Base-by-base conservation (phyloP, 1,284 basidiomycete species). In the Apiotrichum mycotoxinovorans region DNA sequence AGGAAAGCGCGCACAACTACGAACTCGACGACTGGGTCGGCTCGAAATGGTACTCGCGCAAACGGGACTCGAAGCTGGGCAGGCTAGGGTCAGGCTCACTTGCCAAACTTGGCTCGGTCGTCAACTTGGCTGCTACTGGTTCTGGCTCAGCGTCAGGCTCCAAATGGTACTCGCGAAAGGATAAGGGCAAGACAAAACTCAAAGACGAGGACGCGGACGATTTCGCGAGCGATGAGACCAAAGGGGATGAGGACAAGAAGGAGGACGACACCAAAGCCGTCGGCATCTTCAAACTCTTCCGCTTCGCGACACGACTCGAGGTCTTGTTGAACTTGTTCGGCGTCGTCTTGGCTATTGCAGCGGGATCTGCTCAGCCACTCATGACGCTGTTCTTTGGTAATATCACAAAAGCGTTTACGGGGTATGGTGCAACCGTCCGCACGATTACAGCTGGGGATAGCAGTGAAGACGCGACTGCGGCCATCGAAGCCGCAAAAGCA, bases 331-430 rank as follows among this genome's bases (percentile, higher is more conserved):
- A 77, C 59, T 27, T 74, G n/a, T 41, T 75, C 43, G 76, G 75
- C 8, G 52, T 77, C 15, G 18, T 78, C 33, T 61, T 75, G n/a
- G 73, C 75, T 2, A 64, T 65, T 27, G 66, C 65, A 5, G 70
- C 74, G 18, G 75, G 77, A 38, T 72, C 74, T 0, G 63, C 73
- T 22, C 74, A 76, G 56, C 71, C 72, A 3, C 62, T 76, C 43
- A 76, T 77, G 74, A 74, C 73, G 3, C 62, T 77, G n/a, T 76
- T 78, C 58, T 78, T 78, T 54, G 75, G 75, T 56, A 68, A 69
- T 52, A 62, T 78, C 2, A 75, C 76, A 14, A 71, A 68, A 5
- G 61, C 68, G 7, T 78, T 79, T 62, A 78, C 71, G 37, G 20
- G 41, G 26, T 51, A 26, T n/a, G 49, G 49, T 3, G 30, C 15